Base-by-base conservation (phyloP, 371 early-diverging fungal species). In the Mucor plumbeus region DNA sequence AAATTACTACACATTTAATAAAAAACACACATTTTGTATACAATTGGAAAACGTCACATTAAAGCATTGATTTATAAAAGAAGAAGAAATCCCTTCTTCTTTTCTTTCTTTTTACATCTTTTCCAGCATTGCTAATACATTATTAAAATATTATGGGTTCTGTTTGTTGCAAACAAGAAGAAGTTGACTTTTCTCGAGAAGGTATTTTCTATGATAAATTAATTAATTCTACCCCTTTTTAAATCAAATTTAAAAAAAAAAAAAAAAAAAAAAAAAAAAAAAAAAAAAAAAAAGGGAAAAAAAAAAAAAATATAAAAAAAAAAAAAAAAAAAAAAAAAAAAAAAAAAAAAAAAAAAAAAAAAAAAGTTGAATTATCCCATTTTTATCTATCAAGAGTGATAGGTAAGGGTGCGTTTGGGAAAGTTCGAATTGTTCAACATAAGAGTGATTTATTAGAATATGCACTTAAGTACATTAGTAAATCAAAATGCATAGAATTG, bases 401-500 rank as follows among this genome's bases (percentile, higher is more conserved):
- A n/a, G 91, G 92, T 6, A 88, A 86, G 71, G 93, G 93, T 1
- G 87, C 91, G 0, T 92, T 92, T 72, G 91, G 92, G 64, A 92
- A 92, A 78, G 91, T 93, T n/a, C 88, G 94, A 19, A 90, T 96
- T 0, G 95, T 96, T 10, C 94, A 95, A 75, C 92, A 95, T 75
- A 93, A 91, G 71, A 78, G 83, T 36, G 61, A 77, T 47, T 26
- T 85, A 6, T 89, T 76, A 26, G 26, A 26, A 26, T 26, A 26
- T 64, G 90, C 90, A 4, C 63, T 89, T 35, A 89, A 89, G 65
- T 89, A 89, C 62, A 89, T 88, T 64, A 79, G 78, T 66, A 89
- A 89, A 66, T 68, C 71, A 7, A 76, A 85, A 70, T 87, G 87
- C 59, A 85, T 89, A 21, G 74, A 85, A 48, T 83, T 82, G 76